Percentiles rank a stretch among this genome's conserved stretches.
Evolutionary conservation across 2,329 filamentous ascomycete genomes (phyloP).

Genomic region (Colletotrichum tropicicola): DNA sequence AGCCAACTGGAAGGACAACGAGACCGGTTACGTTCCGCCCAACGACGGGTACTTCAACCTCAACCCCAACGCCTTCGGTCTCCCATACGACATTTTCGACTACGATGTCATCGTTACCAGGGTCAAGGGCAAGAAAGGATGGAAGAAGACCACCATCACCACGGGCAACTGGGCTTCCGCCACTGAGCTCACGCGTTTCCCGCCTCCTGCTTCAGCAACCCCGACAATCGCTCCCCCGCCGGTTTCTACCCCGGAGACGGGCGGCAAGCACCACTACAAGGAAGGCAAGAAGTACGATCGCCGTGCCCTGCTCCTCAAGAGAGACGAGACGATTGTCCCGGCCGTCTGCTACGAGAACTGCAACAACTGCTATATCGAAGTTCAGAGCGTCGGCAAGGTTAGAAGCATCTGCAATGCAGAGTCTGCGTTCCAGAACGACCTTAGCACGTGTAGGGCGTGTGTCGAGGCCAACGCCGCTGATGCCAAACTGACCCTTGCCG

Average conservation of each 20-base stretch:
- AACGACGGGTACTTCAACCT: slow-evolving; percentile 70
- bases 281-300: slow-evolving; percentile 27
- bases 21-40: slow-evolving; percentile 61
- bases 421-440: slow-evolving; percentile 51
- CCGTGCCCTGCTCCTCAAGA: slow-evolving; percentile 43
- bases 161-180: slow-evolving; percentile 67
- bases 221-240: slow-evolving; percentile 24
- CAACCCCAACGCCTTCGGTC: slow-evolving; percentile 68
- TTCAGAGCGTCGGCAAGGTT: slow-evolving; percentile 55
- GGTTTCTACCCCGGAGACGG: not conserved
- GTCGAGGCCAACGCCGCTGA: slow-evolving; percentile 35
- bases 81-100: slow-evolving; percentile 70
- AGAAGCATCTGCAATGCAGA: slow-evolving; percentile 50
- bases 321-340: slow-evolving; percentile 51
- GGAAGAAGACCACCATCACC: slow-evolving; percentile 51
- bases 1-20: slow-evolving; percentile 52
- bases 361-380: slow-evolving; percentile 58
- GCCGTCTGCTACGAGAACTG: slow-evolving; percentile 62
- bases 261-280: slow-evolving; percentile 12
- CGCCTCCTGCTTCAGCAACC: slow-evolving; percentile 37
- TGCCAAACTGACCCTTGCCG: not conserved
- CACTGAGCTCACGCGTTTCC: slow-evolving; percentile 52
- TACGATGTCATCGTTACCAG: slow-evolving; percentile 48
- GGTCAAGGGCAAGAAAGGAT: slow-evolving; percentile 42
- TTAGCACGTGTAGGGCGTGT: slow-evolving; percentile 52